Base-by-base conservation (phyloP, 495 filamentous ascomycete species). In the Neohortaea acidophila region DNA sequence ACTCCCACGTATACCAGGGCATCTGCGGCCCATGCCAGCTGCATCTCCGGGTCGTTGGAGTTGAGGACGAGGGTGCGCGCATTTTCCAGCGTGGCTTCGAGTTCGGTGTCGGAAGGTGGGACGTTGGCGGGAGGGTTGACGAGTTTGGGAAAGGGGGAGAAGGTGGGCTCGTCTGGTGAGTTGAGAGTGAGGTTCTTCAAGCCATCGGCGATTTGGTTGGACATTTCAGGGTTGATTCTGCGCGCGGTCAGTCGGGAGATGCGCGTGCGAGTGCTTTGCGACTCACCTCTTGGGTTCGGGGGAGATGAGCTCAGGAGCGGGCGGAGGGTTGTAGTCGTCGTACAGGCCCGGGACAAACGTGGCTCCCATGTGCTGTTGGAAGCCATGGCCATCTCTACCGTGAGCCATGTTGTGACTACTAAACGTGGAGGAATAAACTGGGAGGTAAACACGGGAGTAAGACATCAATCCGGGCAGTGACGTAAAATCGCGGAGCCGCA, bases 21-120 rank as follows among this genome's bases (percentile, higher is more conserved):
- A 61, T 96, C 89, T 55, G 92, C 78, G 27, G 91, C 89, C 89
- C 89, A 97, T 22, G 81, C 78, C 43, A 97, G 64, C 66, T 97
- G 89, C 78, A 93, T 87, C 43, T 92, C 79, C 23, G 87, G 84
- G 54, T 97, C 86, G 47, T 91, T 86, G 23, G 89, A 94, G 46
- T 84, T 84, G 44, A 97, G 65, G 14, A 97, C 86, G 29, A 78
- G 68, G 41, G 75, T 58, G 26, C 89, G 77, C 27, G 84, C 84
- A 53, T 73, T 73, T 56, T 89, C 84, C 23, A 97, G 62, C 36
- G 77, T 83, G 12, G 75, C 73, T 54, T 93, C 89, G 52, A 87
- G 81, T 57, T 96, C 83, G 46, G 94, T 87, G 60, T 94, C 85
- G 44, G 83, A 84, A 2, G 84, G 84, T 12, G 89, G 91, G 6